Evolutionary conservation across 768 basidiomycete species (phyloP), one percentile per base, ranked within the genome.

Genomic region (Cytidiella melzeri): DNA sequence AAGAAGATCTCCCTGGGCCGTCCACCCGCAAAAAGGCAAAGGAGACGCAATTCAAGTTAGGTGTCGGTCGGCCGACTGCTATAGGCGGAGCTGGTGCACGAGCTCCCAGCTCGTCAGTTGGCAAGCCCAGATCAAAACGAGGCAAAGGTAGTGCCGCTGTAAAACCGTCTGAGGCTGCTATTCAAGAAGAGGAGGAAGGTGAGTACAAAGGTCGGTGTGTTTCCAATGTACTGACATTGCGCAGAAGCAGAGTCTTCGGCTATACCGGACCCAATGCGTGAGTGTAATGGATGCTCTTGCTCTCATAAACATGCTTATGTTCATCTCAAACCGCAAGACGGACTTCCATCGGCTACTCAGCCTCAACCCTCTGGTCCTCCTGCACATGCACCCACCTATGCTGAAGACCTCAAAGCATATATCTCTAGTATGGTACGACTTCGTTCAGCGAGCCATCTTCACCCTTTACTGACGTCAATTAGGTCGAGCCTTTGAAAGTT

Each of bases 21-120:
- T 19, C 40, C 4, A 39, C 39, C 56, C 4, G 55, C 52, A 58
- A 38, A 43, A 12, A 86, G 59, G 82, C 85, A 11, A 87, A 82
- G 62, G 84, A 87, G 44, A 73, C 78, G 3, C 87, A 87, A 63
- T 76, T 73, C 37, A 72, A 71, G 54, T 72, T 90, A 15, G 88
- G 88, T 44, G 79, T 87, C 12, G 87, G 87, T 2, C 73, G 82
- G 56, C 87, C 87, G 7, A 70, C 72, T 6, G 69, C 72, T 15
- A 83, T 76, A 26, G 87, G 85, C 23, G 86, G 86, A 21, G 65
- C 69, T 36, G 67, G 84, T 21, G 87, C 85, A 6, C 83, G 76
- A 61, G 76, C 84, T 0, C 57, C 72, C 26, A 79, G 72, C 57
- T 47, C 73, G n/a, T 68, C 75, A 3, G 76, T 68, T 56, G 70